phyloP scores from a whole-genome alignment of 164 flowering plant genomes.

The Berberis vulgaris region DNA sequence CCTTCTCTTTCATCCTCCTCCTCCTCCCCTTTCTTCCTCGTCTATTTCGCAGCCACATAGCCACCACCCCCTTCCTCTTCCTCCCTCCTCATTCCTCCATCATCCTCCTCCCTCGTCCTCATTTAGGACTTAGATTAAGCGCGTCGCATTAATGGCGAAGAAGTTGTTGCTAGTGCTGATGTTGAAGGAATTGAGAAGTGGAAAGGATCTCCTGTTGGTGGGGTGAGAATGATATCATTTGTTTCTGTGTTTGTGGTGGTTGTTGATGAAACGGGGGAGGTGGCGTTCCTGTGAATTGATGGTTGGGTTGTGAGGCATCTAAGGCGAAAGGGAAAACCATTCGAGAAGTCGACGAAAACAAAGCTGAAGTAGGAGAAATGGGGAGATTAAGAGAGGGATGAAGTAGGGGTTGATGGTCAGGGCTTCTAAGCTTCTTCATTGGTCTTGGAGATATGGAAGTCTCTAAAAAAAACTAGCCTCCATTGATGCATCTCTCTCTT shows the following conservation, averaged over 20 bases:
- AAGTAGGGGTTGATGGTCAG: constrained; percentile 27
- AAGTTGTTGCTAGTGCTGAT: no score
- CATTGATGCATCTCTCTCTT: constrained; percentile 25
- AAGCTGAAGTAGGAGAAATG: background rate
- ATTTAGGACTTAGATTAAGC: constrained; percentile 66
- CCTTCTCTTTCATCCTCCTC: no score
- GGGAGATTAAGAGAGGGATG: constrained; percentile 4
- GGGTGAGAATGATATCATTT: constrained; percentile 64
- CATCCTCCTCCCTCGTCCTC: constrained; percentile 63
- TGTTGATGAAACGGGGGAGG: constrained; percentile 9
- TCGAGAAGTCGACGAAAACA: background rate
- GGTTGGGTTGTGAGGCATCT: constrained; percentile 7
- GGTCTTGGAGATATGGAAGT: constrained; percentile 51
- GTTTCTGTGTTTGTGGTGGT: constrained; percentile 8
- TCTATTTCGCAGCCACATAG: no score
- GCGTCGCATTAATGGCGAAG: constrained; percentile 61
- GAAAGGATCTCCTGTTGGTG: no score
- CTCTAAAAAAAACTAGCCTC: constrained; percentile 51
- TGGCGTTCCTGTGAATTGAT: background rate
- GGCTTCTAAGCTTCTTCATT: constrained; percentile 60
- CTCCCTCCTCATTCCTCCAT: no score
- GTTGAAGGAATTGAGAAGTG: constrained; percentile 1
- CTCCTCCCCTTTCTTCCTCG: no score
- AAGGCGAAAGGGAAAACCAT: background rate
- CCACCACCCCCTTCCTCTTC: no score